These are phyloP conservation scores for Syncephalis fuscata DNA, from an alignment of 371 early-diverging fungal species.

Conservation along the genomic window DNA sequence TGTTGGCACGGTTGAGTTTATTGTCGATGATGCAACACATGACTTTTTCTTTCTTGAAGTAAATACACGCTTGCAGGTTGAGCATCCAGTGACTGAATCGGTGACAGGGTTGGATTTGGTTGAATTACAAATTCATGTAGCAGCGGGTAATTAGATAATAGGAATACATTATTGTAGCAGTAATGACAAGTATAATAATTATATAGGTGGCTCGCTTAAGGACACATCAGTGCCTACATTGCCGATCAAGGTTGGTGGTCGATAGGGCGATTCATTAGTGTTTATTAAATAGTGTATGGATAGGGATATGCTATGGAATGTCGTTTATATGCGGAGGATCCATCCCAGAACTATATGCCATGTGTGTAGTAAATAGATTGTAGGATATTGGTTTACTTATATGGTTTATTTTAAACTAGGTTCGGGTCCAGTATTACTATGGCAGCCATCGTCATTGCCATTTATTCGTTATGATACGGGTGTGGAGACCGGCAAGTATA, in stretches of 20 bases:
- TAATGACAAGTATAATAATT: slow-evolving; percentile 8
- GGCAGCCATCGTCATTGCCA: slow-evolving; percentile 12
- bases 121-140: slow-evolving; percentile 61
- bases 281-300: slow-evolving; percentile 7
- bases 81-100: slow-evolving; percentile 92
- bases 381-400: too few species aligned
- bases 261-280: slow-evolving; percentile 12
- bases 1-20: slow-evolving; percentile 76
- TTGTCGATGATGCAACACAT: slow-evolving; percentile 41
- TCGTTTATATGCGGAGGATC: slow-evolving; percentile 74
- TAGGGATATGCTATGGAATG: slow-evolving; percentile 71
- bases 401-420: too few species aligned
- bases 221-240: slow-evolving; percentile 18
- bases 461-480: slow-evolving; percentile 58
- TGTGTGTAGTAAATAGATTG: too few species aligned
- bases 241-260: slow-evolving; percentile 15
- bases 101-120: slow-evolving; percentile 90
- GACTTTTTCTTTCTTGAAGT: slow-evolving; percentile 71
- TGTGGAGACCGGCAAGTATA: slow-evolving; percentile 17
- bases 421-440: slow-evolving; percentile 17
- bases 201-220: slow-evolving; percentile 12
- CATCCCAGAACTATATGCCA: slow-evolving; percentile 35
- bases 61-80: slow-evolving; percentile 79
- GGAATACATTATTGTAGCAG: background rate
- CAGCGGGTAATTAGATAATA: slow-evolving; percentile 19